Evolutionary conservation across 2,329 filamentous ascomycete species (phyloP).

Genomic region (Fusarium fujikuroi): DNA sequence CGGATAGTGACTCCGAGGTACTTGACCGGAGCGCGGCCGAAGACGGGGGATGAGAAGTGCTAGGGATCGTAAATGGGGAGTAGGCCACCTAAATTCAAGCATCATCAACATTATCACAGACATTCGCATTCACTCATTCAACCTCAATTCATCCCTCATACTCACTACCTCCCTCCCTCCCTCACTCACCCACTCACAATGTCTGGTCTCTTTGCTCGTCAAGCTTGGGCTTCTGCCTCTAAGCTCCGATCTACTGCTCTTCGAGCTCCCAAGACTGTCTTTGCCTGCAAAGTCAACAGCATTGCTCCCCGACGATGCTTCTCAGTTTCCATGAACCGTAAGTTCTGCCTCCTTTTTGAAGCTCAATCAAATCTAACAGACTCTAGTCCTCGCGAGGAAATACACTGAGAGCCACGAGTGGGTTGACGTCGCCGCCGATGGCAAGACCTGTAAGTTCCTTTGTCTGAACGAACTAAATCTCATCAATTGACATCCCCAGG

Average conservation of each 20-base stretch:
- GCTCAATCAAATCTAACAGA: not conserved
- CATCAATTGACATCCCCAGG: slow-evolving; percentile 54
- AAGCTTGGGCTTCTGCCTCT: slow-evolving; percentile 40
- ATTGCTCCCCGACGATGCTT: slow-evolving; percentile 39
- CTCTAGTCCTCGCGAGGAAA: slow-evolving; percentile 40
- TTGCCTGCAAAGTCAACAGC: slow-evolving; percentile 23
- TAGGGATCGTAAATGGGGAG: slow-evolving; percentile 16
- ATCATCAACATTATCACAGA: not conserved
- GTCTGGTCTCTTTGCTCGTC: slow-evolving; percentile 41
- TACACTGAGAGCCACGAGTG: slow-evolving; percentile 96
- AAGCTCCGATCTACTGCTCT: slow-evolving; percentile 38
- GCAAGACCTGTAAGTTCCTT: slow-evolving; percentile 58
- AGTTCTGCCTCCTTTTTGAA: not conserved
- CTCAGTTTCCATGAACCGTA: slow-evolving; percentile 41
- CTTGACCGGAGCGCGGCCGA: slow-evolving; percentile 32
- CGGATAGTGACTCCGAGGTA: slow-evolving; percentile 40
- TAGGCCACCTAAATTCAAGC: slow-evolving; percentile 12
- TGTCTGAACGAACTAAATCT: too few species aligned
- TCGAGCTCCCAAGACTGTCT: slow-evolving; percentile 31
- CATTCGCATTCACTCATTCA: not conserved
- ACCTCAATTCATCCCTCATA: not conserved
- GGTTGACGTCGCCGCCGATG: slow-evolving; percentile 78
- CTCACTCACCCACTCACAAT: slow-evolving; percentile 16
- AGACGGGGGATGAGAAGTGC: slow-evolving; percentile 5
- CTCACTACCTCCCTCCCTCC: not conserved